Conservation (phyloP, 306 rosid species). For the Cotoneaster glaucophyllus region DNA sequence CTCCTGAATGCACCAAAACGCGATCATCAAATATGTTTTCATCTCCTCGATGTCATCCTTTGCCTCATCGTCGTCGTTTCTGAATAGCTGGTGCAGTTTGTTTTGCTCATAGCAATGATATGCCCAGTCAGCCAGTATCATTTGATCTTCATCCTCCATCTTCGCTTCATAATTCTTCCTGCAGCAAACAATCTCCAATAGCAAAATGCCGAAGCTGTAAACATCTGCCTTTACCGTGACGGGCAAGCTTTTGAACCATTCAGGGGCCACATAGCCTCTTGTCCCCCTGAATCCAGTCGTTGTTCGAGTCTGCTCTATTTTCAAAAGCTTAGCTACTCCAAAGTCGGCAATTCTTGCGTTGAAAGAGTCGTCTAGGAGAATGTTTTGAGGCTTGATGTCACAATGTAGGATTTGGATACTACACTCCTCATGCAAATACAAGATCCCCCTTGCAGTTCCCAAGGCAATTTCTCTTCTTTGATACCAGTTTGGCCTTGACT, state of each 20-base stretch:
- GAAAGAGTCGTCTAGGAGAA: neutral
- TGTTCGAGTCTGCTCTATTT: neutral
- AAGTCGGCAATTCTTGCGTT: neutral
- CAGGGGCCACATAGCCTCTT: slow-evolving; percentile 10
- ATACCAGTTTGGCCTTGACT: slow-evolving; percentile 10
- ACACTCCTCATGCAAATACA: slow-evolving; percentile 31
- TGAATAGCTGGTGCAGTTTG: slow-evolving; percentile 12
- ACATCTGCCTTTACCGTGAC: slow-evolving; percentile 1
- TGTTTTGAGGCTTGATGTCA: too few relatives aligned
- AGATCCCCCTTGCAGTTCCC: slow-evolving; percentile 15
- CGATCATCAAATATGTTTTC: slow-evolving; percentile 22
- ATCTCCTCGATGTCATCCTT: slow-evolving; percentile 12
- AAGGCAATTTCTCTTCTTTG: slow-evolving; percentile 6
- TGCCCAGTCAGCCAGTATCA: slow-evolving; percentile 29
- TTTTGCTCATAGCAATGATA: slow-evolving; percentile 16
- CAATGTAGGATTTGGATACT: too few relatives aligned
- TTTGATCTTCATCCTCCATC: slow-evolving; percentile 11
- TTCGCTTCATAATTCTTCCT: neutral
- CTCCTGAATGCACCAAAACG: slow-evolving; percentile 37
- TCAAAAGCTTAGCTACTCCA: slow-evolving; percentile 2
- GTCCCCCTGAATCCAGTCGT: neutral
- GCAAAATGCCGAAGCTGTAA: slow-evolving; percentile 9
- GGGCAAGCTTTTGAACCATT: slow-evolving; percentile 16
- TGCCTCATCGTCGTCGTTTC: slow-evolving; percentile 13
- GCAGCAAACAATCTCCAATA: slow-evolving; percentile 7